Base-by-base conservation (phyloP, 2,329 filamentous ascomycete species). In the Aspergillus jensenii region DNA sequence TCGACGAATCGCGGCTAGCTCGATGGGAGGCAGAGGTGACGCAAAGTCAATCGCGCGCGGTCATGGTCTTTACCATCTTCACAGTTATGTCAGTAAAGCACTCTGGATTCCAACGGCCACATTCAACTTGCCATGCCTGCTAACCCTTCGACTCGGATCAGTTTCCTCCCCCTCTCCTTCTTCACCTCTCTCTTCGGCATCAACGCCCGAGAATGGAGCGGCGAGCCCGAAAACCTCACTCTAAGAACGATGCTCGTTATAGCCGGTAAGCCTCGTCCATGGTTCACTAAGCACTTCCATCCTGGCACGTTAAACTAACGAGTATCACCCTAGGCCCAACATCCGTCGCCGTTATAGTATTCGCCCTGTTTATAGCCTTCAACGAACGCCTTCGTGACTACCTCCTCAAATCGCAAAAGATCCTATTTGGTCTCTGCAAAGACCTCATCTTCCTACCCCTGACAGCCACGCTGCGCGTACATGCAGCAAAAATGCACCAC, bases 131-230 rank as follows among this genome's bases (percentile, higher is more conserved):
- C 27, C 27, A 31, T 31, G 27, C 27, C 27, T 31, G 27, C 27
- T 31, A 31, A 31, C 9, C 27, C 27, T 31, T 31, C 8, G 27
- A 31, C 27, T 11, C 27, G 3, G 3, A 31, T 11, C 35, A 75
- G 72, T 19, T 88, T 87, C 71, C 72, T 87, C 1, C 86, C 86
- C 0, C 68, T 88, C 6, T 85, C 82, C 17, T 88, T 88, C 74
- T 88, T 88, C 69, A 87, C 85, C 0, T 82, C 83, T 3, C 67
- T 88, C 1, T 88, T 88, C 55, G 85, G 86, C 53, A 87, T 88
- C 80, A 88, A 88, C 64, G 84, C 84, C 3, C 73, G 71, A 4
- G 84, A 87, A 69, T 87, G 85, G 85, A 82, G 81, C 31, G 80
- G 77, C 2, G 74, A 74, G 15, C 61, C 68, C 8, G 59, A 68